Evolutionary conservation across 2,329 filamentous ascomycete genomes (phyloP).

Genomic region (Aspergillus melleus): DNA sequence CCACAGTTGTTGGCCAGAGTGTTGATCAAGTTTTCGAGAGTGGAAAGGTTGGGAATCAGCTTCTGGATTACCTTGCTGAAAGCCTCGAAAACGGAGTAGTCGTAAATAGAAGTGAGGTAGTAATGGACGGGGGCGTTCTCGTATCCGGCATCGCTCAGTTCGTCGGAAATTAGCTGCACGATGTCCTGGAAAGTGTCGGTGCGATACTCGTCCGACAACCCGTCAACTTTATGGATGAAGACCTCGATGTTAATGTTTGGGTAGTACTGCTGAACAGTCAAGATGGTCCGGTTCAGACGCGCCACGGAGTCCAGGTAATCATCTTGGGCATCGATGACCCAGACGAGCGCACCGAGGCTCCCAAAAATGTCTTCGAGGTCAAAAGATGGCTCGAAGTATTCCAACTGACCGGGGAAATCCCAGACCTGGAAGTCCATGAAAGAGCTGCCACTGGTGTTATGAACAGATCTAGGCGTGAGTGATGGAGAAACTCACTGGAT

Average conservation of each 20-base stretch:
- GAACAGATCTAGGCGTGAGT: background rate
- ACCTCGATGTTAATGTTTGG: conserved; percentile 96
- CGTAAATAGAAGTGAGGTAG: conserved; percentile 96
- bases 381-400: conserved; percentile 85
- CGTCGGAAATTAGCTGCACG: conserved; percentile 92
- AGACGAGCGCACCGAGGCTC: conserved; percentile 90
- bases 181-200: conserved; percentile 96
- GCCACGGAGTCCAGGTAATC: conserved; percentile 92
- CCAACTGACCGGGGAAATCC: conserved; percentile 94
- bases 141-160: conserved; percentile 87
- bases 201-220: conserved; percentile 94
- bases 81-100: conserved; percentile 97
- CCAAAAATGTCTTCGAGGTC: conserved; percentile 93
- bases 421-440: conserved; percentile 99
- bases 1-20: conserved; percentile 90
- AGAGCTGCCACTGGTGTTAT: conserved; percentile 58
- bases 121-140: conserved; percentile 93
- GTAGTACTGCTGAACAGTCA: conserved; percentile 83
- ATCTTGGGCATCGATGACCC: conserved; percentile 98
- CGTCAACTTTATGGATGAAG: conserved; percentile 98
- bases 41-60: conserved; percentile 87
- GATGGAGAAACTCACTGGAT: conserved; percentile 71
- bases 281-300: conserved; percentile 82
- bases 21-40: conserved; percentile 90
- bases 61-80: conserved; percentile 99